phyloP scores from a whole-genome alignment of 2,329 filamentous ascomycete species.

The Aspergillus sojae region DNA sequence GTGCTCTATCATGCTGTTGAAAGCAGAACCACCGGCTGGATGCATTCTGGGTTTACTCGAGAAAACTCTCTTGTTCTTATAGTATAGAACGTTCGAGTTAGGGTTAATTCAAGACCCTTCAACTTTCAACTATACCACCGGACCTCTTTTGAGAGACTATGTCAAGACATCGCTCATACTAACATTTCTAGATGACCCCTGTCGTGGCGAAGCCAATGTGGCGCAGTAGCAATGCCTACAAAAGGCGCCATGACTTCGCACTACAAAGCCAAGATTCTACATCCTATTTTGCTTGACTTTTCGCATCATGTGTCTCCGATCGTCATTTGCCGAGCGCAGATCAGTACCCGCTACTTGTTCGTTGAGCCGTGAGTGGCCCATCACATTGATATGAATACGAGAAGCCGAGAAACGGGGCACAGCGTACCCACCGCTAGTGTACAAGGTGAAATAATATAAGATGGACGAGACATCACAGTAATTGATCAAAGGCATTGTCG shows the following conservation, averaged over 20 bases:
- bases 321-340: neutral
- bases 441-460: neutral
- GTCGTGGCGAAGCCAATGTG: neutral
- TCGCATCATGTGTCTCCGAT: neutral
- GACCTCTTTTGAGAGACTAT: too few species aligned
- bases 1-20: neutral
- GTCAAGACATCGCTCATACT: neutral
- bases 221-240: neutral
- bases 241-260: neutral
- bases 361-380: neutral
- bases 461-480: fast-evolving
- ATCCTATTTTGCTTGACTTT: neutral
- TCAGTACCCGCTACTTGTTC: neutral
- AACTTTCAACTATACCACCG: too few species aligned
- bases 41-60: neutral
- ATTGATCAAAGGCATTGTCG: neutral
- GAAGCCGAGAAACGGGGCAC: neutral
- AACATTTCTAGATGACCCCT: neutral
- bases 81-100: neutral
- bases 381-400: neutral
- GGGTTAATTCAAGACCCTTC: neutral
- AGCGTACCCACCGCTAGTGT: neutral
- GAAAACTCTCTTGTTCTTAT: neutral
- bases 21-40: neutral
- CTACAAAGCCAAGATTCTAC: neutral